A percentile compares a stretch with the other conserved stretches of the same genome.
Conservation (phyloP, 108 stramenopile genomes). For the Phaeodactylum tricornutum region DNA sequence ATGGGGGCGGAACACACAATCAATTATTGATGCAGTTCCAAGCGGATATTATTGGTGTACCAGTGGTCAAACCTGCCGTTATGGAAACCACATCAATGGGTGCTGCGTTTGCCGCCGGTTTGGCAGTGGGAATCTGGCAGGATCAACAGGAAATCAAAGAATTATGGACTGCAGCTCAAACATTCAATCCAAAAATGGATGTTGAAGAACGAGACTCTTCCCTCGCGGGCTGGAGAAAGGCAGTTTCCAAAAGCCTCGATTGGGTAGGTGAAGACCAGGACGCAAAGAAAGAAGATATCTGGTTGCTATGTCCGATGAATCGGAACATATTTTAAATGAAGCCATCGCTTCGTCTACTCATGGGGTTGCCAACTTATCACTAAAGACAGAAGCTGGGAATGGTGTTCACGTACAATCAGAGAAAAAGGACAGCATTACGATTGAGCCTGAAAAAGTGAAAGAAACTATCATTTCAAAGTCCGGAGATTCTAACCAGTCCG, state of each 20-base stretch:
- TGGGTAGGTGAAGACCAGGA: constrained; percentile 42
- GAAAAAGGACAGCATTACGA: no score
- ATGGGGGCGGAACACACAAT: constrained; percentile 91
- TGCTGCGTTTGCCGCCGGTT: constrained; percentile 92
- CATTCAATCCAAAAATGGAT: constrained; percentile 64
- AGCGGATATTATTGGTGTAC: constrained; percentile 83
- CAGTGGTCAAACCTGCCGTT: constrained; percentile 67
- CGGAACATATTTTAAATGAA: no score
- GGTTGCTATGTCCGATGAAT: not conserved
- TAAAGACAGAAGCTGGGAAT: no score
- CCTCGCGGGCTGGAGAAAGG: constrained; percentile 86
- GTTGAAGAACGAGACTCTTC: constrained; percentile 37
- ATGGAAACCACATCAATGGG: constrained; percentile 95
- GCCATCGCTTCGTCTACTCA: no score
- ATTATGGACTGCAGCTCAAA: constrained; percentile 65
- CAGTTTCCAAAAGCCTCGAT: constrained; percentile 73
- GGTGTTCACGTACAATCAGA: no score
- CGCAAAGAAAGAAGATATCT: not conserved
- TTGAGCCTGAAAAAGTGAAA: no score
- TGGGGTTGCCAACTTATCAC: no score
- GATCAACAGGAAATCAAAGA: constrained; percentile 64
- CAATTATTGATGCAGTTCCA: constrained; percentile 94
- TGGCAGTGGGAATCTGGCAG: constrained; percentile 92
- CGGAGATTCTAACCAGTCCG: no score
- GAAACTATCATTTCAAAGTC: no score